Base-by-base conservation (phyloP, 805 yeast species). In the Cyberlindnera veronae region DNA sequence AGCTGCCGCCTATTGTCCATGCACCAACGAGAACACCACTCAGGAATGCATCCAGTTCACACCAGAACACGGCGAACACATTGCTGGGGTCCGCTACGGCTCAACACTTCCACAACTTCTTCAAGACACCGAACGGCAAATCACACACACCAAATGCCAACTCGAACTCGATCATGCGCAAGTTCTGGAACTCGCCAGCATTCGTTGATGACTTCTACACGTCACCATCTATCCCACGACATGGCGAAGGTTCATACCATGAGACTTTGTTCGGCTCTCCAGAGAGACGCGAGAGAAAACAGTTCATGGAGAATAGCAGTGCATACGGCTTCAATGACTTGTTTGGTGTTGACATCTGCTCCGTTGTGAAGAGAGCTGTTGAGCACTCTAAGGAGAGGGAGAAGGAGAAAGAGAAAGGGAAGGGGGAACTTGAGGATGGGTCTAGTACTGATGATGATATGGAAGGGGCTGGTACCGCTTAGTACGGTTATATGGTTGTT, bases 141-240 rank as follows among this genome's bases (percentile, higher is more conserved):
- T 29, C 44, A n/a, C 54, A 48, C 29, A 57, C 65, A 13, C 62
- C 66, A 39, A 43, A 23, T 14, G 39, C 35, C 5, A 53, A 54
- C 32, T 38, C 60, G 12, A 59, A 58, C 32, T 67, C 77, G 8
- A 64, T 71, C 15, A 60, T 71, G 55, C 71, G 69, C 48, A 77
- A 71, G 51, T 62, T 77, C 32, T 79, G 85, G 83, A 72, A 76
- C 51, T 77, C 84, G 16, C 86, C 86, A 12, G 71, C 80, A 3
- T 78, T 77, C 51, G 63, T 79, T 41, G 86, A 81, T 44, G 87
- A 81, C 50, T 81, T 81, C 54, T 77, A 79, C 50, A 72, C 78
- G 29, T 76, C 82, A 17, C 77, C 77, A 14, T 54, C 57, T 26
- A 38, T 61, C 48, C 54, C 55, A 20, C 41, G 58, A 37, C 48